These are phyloP conservation scores for Fusarium nodosum DNA, from an alignment of 2,329 filamentous ascomycete species.

Conservation along the genomic window DNA sequence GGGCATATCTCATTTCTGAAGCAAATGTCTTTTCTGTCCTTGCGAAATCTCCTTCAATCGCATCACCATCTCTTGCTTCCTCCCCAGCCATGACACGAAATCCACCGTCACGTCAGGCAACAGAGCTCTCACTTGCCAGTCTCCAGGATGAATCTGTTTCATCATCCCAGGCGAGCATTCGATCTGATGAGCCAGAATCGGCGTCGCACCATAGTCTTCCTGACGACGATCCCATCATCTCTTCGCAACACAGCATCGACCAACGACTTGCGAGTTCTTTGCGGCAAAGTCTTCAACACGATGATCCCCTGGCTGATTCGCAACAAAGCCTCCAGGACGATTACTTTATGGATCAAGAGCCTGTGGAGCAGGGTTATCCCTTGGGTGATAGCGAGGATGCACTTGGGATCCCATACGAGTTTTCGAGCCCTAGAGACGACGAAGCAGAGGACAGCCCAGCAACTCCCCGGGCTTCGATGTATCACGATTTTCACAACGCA, in stretches of 20 bases:
- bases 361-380: conserved; percentile 45
- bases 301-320: conserved; percentile 43
- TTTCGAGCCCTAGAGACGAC: conserved; percentile 56
- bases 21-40: conserved; percentile 74
- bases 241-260: conserved; percentile 26
- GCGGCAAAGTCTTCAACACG: conserved; percentile 26
- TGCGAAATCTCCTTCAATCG: conserved; percentile 68
- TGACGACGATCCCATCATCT: conserved; percentile 6
- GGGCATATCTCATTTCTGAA: conserved; percentile 76
- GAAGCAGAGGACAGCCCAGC: conserved; percentile 57
- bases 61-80: conserved; percentile 58
- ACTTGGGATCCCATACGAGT: conserved; percentile 69
- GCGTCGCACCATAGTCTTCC: conserved; percentile 44
- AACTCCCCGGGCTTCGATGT: conserved; percentile 68
- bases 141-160: conserved; percentile 46
- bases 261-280: conserved; percentile 41
- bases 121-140: conserved; percentile 49
- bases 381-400: conserved; percentile 68
- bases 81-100: conserved; percentile 65
- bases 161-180: conserved; percentile 48
- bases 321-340: conserved; percentile 48
- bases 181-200: conserved; percentile 38
- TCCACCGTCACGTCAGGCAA: conserved; percentile 53
- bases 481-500: conserved; percentile 54
- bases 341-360: conserved; percentile 40